phyloP scores from a whole-genome alignment of 2,329 filamentous ascomycete species.

The Fusarium sp. region DNA sequence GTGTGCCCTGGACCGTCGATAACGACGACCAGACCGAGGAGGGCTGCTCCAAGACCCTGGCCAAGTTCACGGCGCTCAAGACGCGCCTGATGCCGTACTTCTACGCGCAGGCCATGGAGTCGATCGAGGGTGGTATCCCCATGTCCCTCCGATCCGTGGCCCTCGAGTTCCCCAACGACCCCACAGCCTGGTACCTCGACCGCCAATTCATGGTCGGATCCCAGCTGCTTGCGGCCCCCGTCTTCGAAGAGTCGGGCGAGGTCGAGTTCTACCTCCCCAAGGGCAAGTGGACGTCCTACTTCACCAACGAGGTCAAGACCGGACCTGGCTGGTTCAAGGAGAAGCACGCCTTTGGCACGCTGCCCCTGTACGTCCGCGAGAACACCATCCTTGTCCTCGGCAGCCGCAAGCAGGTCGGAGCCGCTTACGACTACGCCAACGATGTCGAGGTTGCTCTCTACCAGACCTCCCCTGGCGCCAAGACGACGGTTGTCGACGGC shows the following conservation, averaged over 20 bases:
- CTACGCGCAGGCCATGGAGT: slow-evolving; percentile 56
- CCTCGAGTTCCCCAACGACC: slow-evolving; percentile 77
- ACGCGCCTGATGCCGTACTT: slow-evolving; percentile 65
- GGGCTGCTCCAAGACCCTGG: slow-evolving; percentile 63
- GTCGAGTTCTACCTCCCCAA: slow-evolving; percentile 74
- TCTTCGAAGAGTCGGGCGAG: slow-evolving; percentile 71
- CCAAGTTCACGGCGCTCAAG: slow-evolving; percentile 63
- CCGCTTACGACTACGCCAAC: slow-evolving; percentile 61
- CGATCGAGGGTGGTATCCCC: slow-evolving; percentile 65
- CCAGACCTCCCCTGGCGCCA: slow-evolving; percentile 55
- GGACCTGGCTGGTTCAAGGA: slow-evolving; percentile 70
- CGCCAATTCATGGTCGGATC: slow-evolving; percentile 80
- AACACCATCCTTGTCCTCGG: slow-evolving; percentile 62
- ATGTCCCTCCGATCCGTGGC: slow-evolving; percentile 74
- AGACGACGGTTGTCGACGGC: slow-evolving; percentile 55
- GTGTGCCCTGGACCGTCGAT: slow-evolving; percentile 81
- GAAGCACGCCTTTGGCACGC: slow-evolving; percentile 67
- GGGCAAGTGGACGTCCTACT: slow-evolving; percentile 61
- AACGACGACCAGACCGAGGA: slow-evolving; percentile 68
- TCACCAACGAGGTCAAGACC: slow-evolving; percentile 61
- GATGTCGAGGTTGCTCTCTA: slow-evolving; percentile 63
- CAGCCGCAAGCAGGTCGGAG: slow-evolving; percentile 52
- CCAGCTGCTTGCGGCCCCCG: slow-evolving; percentile 71
- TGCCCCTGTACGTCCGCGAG: slow-evolving; percentile 70
- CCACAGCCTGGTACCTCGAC: slow-evolving; percentile 75